Conservation (phyloP, 1,284 basidiomycete species). For the Waitea zeae region DNA sequence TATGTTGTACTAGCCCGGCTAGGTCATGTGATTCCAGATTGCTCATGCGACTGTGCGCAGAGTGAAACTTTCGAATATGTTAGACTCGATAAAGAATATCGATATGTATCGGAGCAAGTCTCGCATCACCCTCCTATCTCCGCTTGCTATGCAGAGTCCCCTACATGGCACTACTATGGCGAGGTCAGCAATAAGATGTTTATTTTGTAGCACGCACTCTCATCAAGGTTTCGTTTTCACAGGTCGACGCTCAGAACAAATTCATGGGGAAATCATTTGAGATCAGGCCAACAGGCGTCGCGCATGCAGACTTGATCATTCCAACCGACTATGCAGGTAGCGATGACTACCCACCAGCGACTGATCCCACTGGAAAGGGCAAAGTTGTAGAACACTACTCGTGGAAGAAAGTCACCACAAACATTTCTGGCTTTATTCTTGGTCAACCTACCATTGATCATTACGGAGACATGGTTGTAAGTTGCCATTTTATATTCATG, state of each 20-base stretch:
- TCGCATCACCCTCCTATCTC: constrained; percentile 95
- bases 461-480: constrained; percentile 86
- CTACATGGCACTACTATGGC: constrained; percentile 84
- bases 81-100: constrained; percentile 73
- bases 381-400: constrained; percentile 72
- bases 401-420: constrained; percentile 94
- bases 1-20: constrained; percentile 18
- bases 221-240: too few species aligned
- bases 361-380: constrained; percentile 19
- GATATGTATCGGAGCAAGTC: constrained; percentile 91
- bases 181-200: constrained; percentile 51
- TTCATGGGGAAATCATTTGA: constrained; percentile 96
- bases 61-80: constrained; percentile 94
- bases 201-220: neutral
- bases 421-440: constrained; percentile 86
- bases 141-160: constrained; percentile 90
- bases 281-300: constrained; percentile 88
- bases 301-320: constrained; percentile 75
- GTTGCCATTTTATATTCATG: constrained; percentile 13
- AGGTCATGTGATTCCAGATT: neutral
- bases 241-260: constrained; percentile 87
- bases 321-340: constrained; percentile 43
- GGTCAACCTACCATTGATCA: constrained; percentile 93
- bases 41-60: constrained; percentile 14
- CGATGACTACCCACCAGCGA: constrained; percentile 42